Evolutionary conservation across 768 basidiomycete genomes (phyloP).

Genomic region (Hypholoma fasciculare): DNA sequence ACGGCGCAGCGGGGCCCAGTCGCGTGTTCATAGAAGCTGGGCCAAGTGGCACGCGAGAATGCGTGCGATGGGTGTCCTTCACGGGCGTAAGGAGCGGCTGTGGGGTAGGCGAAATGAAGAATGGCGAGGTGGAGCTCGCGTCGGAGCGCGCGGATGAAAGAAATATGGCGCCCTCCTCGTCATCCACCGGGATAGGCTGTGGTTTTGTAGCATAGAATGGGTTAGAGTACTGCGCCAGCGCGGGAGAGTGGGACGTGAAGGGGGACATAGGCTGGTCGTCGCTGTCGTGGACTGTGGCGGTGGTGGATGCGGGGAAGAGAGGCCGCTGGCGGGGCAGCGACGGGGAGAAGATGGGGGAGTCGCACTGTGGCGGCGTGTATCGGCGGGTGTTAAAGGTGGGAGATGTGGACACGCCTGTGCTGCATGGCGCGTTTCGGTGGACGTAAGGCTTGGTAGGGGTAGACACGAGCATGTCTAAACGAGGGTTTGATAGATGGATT

Average conservation of each 20-base stretch:
- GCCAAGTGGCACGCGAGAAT: constrained; percentile 43
- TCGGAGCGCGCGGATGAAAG: constrained; percentile 43
- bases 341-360: constrained; percentile 64
- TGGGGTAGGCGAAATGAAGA: constrained; percentile 43
- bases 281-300: constrained; percentile 31
- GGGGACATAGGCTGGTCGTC: constrained; percentile 57
- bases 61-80: constrained; percentile 44
- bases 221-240: constrained; percentile 35
- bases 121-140: constrained; percentile 34
- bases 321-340: constrained; percentile 56
- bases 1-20: constrained; percentile 17
- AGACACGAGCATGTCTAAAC: constrained; percentile 42
- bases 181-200: constrained; percentile 46
- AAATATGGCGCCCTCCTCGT: constrained; percentile 61
- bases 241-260: constrained; percentile 37
- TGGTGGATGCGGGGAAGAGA: constrained; percentile 33
- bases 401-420: constrained; percentile 21
- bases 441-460: constrained; percentile 42
- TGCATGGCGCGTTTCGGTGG: constrained; percentile 26
- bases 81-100: constrained; percentile 63
- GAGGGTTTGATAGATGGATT: constrained; percentile 22
- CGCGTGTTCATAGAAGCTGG: constrained; percentile 32
- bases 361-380: constrained; percentile 40
- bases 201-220: constrained; percentile 38
- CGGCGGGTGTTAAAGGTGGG: constrained; percentile 36